Evolutionary conservation across 179 eudicot species (phyloP).

Genomic region (Spinacia oleracea): DNA sequence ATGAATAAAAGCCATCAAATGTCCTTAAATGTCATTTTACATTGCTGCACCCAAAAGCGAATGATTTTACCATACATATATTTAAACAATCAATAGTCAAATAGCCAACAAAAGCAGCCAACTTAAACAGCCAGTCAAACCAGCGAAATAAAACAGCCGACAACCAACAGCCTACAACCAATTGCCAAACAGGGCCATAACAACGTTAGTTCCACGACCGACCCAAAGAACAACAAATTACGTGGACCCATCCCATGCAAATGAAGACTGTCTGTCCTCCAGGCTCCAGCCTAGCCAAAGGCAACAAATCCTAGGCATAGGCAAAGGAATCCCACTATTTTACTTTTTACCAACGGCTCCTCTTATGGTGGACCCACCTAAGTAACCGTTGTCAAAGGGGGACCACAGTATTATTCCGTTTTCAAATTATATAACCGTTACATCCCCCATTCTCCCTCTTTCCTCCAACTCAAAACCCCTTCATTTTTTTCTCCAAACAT

Average conservation of each 20-base stretch:
- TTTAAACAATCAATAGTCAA: no score
- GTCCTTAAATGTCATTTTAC: no score
- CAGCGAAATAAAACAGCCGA: no score
- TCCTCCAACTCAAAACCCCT: constrained; percentile 14
- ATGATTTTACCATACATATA: no score
- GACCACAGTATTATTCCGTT: constrained; percentile 9
- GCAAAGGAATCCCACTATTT: constrained; percentile 20
- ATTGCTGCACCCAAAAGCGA: no score
- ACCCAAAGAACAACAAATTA: not conserved
- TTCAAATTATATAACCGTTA: constrained; percentile 37
- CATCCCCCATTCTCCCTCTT: not conserved
- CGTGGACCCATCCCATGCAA: not conserved
- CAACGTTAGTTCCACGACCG: no score
- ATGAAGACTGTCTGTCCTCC: constrained; percentile 16
- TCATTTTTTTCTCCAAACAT: not conserved
- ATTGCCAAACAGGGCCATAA: no score
- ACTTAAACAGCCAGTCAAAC: no score
- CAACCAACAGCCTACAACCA: no score
- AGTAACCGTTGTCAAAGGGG: constrained; percentile 34
- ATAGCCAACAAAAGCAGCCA: no score
- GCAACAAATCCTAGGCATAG: constrained; percentile 16
- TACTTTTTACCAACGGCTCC: constrained; percentile 31
- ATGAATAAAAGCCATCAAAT: no score
- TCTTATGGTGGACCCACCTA: constrained; percentile 21
- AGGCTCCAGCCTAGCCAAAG: constrained; percentile 19